A percentile compares a stretch with the other conserved stretches of the same genome.
Evolutionary conservation across 176 grass and related monocot species (phyloP).

Genomic region (Triticum aestivum): DNA sequence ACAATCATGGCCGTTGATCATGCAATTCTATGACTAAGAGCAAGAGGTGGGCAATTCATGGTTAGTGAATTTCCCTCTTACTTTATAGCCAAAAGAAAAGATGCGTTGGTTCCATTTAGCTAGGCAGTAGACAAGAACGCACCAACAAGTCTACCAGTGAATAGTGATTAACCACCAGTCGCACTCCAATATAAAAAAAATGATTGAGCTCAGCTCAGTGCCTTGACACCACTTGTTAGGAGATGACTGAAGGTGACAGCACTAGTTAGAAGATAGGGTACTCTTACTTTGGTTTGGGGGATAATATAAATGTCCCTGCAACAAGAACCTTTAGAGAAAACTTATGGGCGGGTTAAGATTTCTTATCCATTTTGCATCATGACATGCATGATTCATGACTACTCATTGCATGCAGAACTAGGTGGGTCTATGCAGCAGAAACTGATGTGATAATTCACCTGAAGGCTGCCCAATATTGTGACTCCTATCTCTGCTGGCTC

Average conservation of each 20-base stretch:
- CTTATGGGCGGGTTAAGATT: not conserved
- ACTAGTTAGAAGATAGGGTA: not conserved
- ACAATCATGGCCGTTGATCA: conserved; percentile 5
- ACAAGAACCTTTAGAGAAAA: conserved; percentile 28
- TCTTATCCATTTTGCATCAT: not conserved
- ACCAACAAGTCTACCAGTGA: not conserved
- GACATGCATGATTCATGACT: not conserved
- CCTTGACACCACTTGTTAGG: not conserved
- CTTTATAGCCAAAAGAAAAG: not conserved
- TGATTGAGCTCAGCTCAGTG: not conserved
- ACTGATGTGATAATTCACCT: too few relatives aligned
- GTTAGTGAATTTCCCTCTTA: not conserved
- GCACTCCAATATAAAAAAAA: not conserved
- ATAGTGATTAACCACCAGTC: not conserved
- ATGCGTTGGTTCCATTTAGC: not conserved
- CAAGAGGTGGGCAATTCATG: not conserved
- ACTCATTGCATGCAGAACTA: not conserved
- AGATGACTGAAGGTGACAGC: conserved; percentile 16
- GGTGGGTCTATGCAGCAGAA: not conserved
- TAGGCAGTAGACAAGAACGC: not conserved
- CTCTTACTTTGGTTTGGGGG: not conserved
- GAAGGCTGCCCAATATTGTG: not conserved
- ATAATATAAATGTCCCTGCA: conserved; percentile 26
- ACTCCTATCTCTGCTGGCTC: too few relatives aligned
- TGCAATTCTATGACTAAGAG: conserved; percentile 17